Conservation (phyloP, 768 basidiomycete species). For the Harrya chromipes region DNA sequence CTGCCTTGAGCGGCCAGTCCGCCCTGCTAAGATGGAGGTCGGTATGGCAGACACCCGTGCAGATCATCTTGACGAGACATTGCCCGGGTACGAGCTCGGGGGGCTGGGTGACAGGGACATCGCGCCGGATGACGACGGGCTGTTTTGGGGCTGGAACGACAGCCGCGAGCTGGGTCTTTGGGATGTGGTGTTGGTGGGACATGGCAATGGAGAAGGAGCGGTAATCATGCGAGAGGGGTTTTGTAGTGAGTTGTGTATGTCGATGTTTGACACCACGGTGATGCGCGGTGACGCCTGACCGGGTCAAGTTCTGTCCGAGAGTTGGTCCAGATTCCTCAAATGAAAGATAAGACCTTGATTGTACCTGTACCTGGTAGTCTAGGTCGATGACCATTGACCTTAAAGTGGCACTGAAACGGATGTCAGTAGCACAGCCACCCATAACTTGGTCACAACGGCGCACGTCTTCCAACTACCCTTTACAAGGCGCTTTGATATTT, state of each 20-base stretch:
- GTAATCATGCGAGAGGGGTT: not conserved
- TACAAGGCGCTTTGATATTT: no score
- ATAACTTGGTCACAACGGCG: no score
- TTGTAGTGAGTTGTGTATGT: not conserved
- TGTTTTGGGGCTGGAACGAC: conserved; percentile 33
- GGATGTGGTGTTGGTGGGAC: conserved; percentile 26
- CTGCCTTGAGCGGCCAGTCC: conserved; percentile 79
- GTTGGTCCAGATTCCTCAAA: no score
- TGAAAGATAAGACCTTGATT: no score
- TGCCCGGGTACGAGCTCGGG: conserved; percentile 62
- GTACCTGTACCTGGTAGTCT: no score
- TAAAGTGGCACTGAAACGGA: no score
- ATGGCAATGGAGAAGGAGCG: not conserved
- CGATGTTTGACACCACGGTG: no score
- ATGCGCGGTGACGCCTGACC: no score
- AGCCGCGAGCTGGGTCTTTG: conserved; percentile 42
- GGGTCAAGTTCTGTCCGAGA: no score
- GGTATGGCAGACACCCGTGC: conserved; percentile 85
- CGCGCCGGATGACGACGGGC: conserved; percentile 32
- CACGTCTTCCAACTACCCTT: no score
- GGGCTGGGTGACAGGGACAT: conserved; percentile 56
- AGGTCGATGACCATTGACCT: no score
- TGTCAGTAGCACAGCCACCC: no score
- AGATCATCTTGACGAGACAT: conserved; percentile 72
- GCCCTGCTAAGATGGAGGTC: conserved; percentile 72